phyloP scores from a whole-genome alignment of 192 early-diverging fungal genomes.

The Mortierella alpina region DNA sequence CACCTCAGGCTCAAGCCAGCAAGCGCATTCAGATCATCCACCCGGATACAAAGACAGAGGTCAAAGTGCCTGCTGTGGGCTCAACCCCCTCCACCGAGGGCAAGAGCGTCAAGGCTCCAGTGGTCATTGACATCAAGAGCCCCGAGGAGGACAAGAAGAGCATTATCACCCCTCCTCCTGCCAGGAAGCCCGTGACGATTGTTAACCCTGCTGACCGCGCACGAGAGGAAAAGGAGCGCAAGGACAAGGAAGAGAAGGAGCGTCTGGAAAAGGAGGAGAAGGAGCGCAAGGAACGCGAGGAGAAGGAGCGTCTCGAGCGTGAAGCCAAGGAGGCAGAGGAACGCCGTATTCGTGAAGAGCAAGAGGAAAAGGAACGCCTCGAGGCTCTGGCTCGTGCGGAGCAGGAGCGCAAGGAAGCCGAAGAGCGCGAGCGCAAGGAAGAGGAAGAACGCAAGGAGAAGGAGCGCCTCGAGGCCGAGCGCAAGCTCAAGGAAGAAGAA shows the following conservation, averaged over 20 bases:
- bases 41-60: slow-evolving; percentile 76
- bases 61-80: slow-evolving; percentile 63
- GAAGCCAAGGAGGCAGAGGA: slow-evolving; percentile 49
- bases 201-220: slow-evolving; percentile 62
- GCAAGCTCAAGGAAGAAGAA: slow-evolving; percentile 48
- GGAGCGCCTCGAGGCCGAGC: slow-evolving; percentile 34
- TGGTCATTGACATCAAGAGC: slow-evolving; percentile 33
- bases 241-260: slow-evolving; percentile 59
- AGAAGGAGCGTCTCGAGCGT: slow-evolving; percentile 42
- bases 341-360: slow-evolving; percentile 38
- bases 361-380: slow-evolving; percentile 24
- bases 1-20: slow-evolving; percentile 53
- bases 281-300: slow-evolving; percentile 50
- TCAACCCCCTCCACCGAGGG: slow-evolving; percentile 21
- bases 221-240: slow-evolving; percentile 56
- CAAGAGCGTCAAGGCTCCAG: slow-evolving; percentile 38
- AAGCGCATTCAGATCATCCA: slow-evolving; percentile 81
- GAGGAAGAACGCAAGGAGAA: slow-evolving; percentile 49
- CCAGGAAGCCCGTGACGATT: slow-evolving; percentile 57
- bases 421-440: slow-evolving; percentile 42
- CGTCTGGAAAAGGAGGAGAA: slow-evolving; percentile 42
- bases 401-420: slow-evolving; percentile 28
- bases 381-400: slow-evolving; percentile 18
- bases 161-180: slow-evolving; percentile 43
- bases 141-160: slow-evolving; percentile 48